A percentile compares a stretch with the other conserved stretches of the same genome.
These are phyloP conservation scores for Leccinum sublutescens DNA, from an alignment of 768 basidiomycete genomes.

Conservation along the genomic window DNA sequence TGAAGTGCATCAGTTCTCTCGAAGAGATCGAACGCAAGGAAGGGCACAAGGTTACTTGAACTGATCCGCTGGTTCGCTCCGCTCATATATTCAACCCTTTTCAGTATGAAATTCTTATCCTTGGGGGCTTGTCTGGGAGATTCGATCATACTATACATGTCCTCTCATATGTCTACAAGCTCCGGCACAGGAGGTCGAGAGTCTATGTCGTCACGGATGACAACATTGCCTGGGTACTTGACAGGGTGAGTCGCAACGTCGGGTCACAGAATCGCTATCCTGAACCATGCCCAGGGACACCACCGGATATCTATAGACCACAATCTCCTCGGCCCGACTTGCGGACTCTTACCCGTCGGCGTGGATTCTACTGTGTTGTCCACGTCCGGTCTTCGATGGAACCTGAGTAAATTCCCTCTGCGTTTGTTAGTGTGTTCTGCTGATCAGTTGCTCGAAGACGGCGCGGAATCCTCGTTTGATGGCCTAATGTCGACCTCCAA, in stretches of 20 bases:
- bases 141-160: conserved; percentile 94
- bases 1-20: conserved; percentile 81
- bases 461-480: conserved; percentile 72
- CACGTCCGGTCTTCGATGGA: conserved; percentile 86
- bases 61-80: background rate
- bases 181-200: conserved; percentile 55
- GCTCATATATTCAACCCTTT: conserved; percentile 7
- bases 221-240: conserved; percentile 87
- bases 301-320: conserved; percentile 80
- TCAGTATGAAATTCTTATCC: conserved; percentile 67
- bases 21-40: conserved; percentile 52
- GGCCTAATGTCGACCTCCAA: conserved; percentile 93
- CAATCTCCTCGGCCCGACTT: conserved; percentile 74
- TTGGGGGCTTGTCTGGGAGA: conserved; percentile 88
- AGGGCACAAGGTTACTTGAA: conserved; percentile 35
- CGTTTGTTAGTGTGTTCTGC: background rate
- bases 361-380: conserved; percentile 72
- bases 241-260: conserved; percentile 49
- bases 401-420: conserved; percentile 58
- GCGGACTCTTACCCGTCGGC: conserved; percentile 93
- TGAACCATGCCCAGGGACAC: conserved; percentile 57
- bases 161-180: conserved; percentile 79
- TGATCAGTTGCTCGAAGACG: conserved; percentile 38
- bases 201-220: conserved; percentile 88
- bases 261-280: background rate